Base-by-base conservation (phyloP, 805 yeast species). In the Cyberlindnera meyerae region DNA sequence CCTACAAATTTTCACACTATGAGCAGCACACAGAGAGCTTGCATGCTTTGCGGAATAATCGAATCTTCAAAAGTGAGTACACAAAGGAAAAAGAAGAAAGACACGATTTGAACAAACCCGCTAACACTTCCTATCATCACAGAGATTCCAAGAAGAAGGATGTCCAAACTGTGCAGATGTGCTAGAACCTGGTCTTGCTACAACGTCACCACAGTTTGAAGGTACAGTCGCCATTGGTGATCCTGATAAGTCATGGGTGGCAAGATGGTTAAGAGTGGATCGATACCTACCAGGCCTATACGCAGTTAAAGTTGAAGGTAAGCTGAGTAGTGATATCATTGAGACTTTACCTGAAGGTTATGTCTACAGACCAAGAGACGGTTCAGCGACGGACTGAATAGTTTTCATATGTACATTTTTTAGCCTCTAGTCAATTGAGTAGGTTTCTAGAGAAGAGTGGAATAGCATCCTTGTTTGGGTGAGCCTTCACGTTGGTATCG, bases 131-230 rank as follows among this genome's bases (percentile, higher is more conserved):
- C 27, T 15, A 18, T n/a, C 17, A 26, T 12, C 15, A 7, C 39
- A 65, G 72, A 73, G 71, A 52, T 93, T 93, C 58, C 76, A 83
- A 33, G 79, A 79, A 40, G 77, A 77, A 14, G 97, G 97, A 6
- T 90, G 98, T 62, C 97, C 98, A 11, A 90, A 90, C 68, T 90
- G 98, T 65, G 97, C 87, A 54, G 79, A 89, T 36, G 77, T 90
- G 20, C 71, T 90, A 52, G 88, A 83, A 48, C 80, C 80, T 42
- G 96, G 93, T 52, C 95, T 88, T 35, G 78, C 82, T 14, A 75
- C 86, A 25, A 93, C 97, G 6, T 87, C 96, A 14, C 97, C 97
- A 27, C 78, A 96, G 0, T 90, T 88, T 57, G 98, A 90, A 66
- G 98, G 98, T 0, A 66, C 85, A 24, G 95, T 90, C 5, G 96